phyloP scores from a whole-genome alignment of 139 green algal species.

The Protoeuglena noctilucae region DNA sequence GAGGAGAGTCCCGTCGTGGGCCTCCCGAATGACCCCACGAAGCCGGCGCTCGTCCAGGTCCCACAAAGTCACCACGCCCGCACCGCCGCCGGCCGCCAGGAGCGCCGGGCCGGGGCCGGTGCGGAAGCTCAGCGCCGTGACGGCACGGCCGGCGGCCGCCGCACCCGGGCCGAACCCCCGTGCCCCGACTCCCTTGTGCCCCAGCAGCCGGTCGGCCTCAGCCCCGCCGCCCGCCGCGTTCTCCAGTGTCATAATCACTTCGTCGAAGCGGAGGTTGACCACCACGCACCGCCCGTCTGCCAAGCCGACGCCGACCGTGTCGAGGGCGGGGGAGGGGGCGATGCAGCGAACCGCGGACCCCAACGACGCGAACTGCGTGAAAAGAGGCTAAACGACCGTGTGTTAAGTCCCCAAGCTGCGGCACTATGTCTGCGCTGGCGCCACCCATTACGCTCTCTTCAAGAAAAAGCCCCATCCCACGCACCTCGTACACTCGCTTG shows the following conservation, averaged over 20 bases:
- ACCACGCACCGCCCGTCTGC: slow-evolving; percentile 64
- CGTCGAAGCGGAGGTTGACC: slow-evolving; percentile 63
- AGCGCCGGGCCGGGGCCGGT: slow-evolving; percentile 46
- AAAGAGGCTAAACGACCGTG: no score
- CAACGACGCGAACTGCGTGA: slow-evolving; percentile 11
- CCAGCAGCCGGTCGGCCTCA: neutral
- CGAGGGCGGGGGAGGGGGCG: slow-evolving; percentile 66
- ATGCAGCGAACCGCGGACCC: slow-evolving; percentile 37
- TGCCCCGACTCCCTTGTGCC: neutral
- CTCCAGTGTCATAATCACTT: slow-evolving; percentile 23
- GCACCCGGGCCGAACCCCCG: neutral
- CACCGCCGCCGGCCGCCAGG: slow-evolving; percentile 52
- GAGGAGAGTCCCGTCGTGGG: slow-evolving; percentile 47
- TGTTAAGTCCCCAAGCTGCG: no score
- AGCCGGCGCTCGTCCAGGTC: slow-evolving; percentile 69
- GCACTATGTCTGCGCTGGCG: no score
- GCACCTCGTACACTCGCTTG: slow-evolving; percentile 57
- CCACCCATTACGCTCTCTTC: no score
- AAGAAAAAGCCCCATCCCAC: no score
- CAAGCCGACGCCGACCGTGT: slow-evolving; percentile 81
- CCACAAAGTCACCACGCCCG: slow-evolving; percentile 76
- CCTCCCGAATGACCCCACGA: slow-evolving; percentile 42
- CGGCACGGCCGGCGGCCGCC: slow-evolving; percentile 9
- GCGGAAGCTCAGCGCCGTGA: slow-evolving; percentile 36
- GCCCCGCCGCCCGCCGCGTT: slow-evolving; percentile 53